A percentile compares a stretch with the other conserved stretches of the same genome.
phyloP scores from a whole-genome alignment of 257 asterid genomes.

The Ophiorrhiza pumila region DNA sequence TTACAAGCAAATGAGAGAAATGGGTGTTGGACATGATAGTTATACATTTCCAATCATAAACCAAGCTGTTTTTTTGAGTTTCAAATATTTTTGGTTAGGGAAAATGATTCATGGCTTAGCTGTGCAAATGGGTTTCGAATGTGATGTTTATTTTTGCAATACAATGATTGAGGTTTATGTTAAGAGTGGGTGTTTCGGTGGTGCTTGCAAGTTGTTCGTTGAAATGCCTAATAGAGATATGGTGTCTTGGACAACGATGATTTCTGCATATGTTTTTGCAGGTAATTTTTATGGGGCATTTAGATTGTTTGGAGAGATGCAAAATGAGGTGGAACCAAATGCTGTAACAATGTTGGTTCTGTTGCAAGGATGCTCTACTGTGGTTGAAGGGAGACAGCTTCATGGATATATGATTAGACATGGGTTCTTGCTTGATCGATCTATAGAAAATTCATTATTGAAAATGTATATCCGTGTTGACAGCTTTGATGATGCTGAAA shows the following conservation, averaged over 20 bases:
- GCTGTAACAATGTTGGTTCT: slow-evolving; percentile 43
- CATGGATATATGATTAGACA: slow-evolving; percentile 35
- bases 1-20: slow-evolving; percentile 37
- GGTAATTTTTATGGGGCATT: no score
- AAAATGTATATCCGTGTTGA: no score
- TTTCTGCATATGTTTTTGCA: no score
- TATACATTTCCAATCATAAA: slow-evolving; percentile 43
- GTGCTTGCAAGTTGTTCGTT: no score
- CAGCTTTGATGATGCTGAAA: no score
- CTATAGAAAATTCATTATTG: slow-evolving; percentile 40
- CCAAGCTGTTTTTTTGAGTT: slow-evolving; percentile 19
- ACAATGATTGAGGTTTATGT: slow-evolving; percentile 26
- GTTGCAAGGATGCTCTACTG: slow-evolving; percentile 26
- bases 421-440: slow-evolving; percentile 35
- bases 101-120: slow-evolving; percentile 39
- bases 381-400: slow-evolving; percentile 31
- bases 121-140: slow-evolving; percentile 37
- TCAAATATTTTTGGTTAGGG: slow-evolving; percentile 17
- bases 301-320: no score
- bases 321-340: no score
- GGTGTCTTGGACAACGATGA: no score
- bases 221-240: no score
- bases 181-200: no score
- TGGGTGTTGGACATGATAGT: slow-evolving; percentile 40
- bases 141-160: slow-evolving; percentile 42